Percentiles rank a stretch among this genome's conserved stretches.
Evolutionary conservation across 1,284 basidiomycete genomes (phyloP).

Genomic region (Austroboletus novae-zelandiae): DNA sequence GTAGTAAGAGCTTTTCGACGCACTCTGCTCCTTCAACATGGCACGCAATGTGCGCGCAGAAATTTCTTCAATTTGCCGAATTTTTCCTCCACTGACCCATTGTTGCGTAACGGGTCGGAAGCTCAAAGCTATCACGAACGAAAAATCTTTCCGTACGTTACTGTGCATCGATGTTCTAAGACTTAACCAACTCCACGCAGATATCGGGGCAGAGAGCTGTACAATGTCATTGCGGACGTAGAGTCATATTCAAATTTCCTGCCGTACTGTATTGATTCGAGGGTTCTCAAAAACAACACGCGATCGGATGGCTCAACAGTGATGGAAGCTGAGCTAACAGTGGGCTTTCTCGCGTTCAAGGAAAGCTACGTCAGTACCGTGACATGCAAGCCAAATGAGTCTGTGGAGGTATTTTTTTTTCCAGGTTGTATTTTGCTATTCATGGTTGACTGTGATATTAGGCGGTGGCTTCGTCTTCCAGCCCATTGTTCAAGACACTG

Average conservation of each 20-base stretch:
- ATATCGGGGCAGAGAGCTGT: conserved; percentile 76
- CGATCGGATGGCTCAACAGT: conserved; percentile 40
- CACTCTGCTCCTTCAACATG: conserved; percentile 1
- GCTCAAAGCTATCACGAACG: conserved; percentile 54
- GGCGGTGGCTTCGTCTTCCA: conserved; percentile 79
- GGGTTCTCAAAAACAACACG: conserved; percentile 49
- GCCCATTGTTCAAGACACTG: conserved; percentile 84
- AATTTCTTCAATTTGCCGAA: conserved; percentile 40
- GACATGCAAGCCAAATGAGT: conserved; percentile 71
- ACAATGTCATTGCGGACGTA: conserved; percentile 85
- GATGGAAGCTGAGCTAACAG: conserved; percentile 84
- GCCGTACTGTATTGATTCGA: conserved; percentile 84
- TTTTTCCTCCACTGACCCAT: conserved; percentile 41
- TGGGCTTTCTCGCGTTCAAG: conserved; percentile 85
- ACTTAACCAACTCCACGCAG: conserved; percentile 41
- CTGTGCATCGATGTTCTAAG: neutral
- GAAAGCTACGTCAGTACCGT: conserved; percentile 90
- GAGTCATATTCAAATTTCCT: conserved; percentile 84
- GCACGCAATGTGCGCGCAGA: conserved; percentile 14
- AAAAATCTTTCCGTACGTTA: conserved; percentile 77
- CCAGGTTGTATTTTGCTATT: neutral
- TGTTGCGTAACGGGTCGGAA: conserved; percentile 28
- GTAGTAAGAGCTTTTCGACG: conserved; percentile 11
- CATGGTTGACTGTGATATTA: conserved; percentile 20
- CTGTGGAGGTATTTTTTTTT: conserved; percentile 56